phyloP scores from a whole-genome alignment of 78 protist species.

The Emiliania huxleyi region DNA sequence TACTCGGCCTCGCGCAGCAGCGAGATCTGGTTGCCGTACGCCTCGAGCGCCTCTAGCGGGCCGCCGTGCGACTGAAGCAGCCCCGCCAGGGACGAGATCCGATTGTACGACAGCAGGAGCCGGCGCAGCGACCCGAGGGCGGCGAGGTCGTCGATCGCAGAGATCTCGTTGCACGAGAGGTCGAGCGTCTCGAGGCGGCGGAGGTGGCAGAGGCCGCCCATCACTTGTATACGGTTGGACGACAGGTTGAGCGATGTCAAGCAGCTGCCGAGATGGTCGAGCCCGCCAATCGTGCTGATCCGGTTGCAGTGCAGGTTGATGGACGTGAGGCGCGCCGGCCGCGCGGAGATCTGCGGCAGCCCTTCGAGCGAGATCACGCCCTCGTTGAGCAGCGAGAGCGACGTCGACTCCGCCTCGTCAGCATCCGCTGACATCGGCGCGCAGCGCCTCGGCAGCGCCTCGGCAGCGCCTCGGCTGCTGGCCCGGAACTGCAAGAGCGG shows the following conservation, averaged over 20 bases:
- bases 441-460: too few relatives aligned
- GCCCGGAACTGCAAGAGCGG: too few relatives aligned
- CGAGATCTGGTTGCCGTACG: neutral
- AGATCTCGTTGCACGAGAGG: conserved; percentile 27
- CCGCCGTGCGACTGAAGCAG: neutral
- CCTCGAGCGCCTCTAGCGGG: neutral
- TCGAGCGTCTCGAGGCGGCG: neutral
- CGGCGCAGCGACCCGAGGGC: neutral
- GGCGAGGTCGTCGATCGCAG: neutral
- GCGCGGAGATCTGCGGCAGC: neutral
- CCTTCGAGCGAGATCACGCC: neutral
- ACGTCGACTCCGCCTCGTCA: too few relatives aligned
- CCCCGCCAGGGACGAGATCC: neutral
- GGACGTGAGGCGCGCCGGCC: neutral
- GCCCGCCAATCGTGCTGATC: neutral
- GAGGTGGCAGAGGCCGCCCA: neutral
- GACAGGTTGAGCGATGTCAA: conserved; percentile 17
- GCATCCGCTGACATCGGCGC: too few relatives aligned
- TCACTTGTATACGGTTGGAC: neutral
- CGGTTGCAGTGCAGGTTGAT: conserved; percentile 17
- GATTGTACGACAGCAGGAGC: neutral
- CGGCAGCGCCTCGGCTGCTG: too few relatives aligned
- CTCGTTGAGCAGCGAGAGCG: neutral
- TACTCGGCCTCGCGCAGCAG: neutral
- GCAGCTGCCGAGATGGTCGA: neutral